phyloP scores from a whole-genome alignment of 2,329 filamentous ascomycete genomes.

The Talaromyces verruculosus region DNA sequence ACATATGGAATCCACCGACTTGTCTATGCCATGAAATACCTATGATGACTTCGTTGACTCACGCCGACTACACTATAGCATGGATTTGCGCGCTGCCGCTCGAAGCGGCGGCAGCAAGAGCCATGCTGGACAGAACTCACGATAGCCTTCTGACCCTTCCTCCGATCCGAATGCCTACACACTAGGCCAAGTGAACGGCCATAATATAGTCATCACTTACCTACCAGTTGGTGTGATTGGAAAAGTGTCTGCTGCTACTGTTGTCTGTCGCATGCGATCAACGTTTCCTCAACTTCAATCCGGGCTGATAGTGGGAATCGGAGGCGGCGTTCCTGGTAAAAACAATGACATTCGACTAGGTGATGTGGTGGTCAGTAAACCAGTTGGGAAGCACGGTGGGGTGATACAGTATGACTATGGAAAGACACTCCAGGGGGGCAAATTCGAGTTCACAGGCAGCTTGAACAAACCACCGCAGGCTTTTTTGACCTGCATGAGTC shows the following conservation, averaged over 20 bases:
- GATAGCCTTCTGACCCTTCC: no score
- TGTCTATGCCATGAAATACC: no score
- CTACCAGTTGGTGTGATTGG: not conserved
- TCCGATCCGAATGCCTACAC: no score
- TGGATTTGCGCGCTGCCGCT: not conserved
- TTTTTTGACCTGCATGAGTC: not conserved
- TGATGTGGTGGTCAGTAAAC: no score
- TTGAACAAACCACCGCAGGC: not conserved
- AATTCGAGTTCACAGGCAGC: not conserved
- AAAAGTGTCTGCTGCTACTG: not conserved
- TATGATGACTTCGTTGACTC: not conserved
- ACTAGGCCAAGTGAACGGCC: no score
- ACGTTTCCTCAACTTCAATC: not conserved
- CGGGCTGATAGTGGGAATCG: not conserved
- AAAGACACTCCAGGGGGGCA: not conserved
- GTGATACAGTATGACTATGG: no score
- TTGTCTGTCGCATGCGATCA: not conserved
- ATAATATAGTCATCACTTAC: not conserved
- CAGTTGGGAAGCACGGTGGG: no score
- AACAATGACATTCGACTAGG: not conserved
- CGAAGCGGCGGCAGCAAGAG: not conserved
- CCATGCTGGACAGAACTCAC: not conserved
- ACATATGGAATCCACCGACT: no score
- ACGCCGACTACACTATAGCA: not conserved
- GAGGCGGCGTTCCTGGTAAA: no score